phyloP scores from a whole-genome alignment of 441 rosid genomes.

The Arabidopsis hybrid region DNA sequence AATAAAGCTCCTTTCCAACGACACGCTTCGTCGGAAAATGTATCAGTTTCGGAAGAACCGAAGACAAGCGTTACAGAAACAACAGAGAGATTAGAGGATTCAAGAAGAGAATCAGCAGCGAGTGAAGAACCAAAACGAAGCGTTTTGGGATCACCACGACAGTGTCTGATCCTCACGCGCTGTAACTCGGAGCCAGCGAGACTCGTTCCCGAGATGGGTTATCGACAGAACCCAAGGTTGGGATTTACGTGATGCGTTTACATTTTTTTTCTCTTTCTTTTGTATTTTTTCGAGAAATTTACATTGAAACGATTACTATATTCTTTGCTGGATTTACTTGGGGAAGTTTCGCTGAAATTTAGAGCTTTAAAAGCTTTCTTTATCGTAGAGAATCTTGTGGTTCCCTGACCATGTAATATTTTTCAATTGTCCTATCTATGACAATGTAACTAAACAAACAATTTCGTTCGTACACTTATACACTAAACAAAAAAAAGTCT shows the following conservation, averaged over 20 bases:
- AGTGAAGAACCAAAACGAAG: conserved; percentile 39
- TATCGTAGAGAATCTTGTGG: conserved; percentile 45
- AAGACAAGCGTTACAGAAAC: conserved; percentile 40
- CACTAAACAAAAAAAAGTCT: too few species aligned
- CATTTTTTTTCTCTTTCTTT: not conserved
- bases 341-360: conserved; percentile 35
- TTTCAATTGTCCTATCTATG: conserved; percentile 28
- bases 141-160: conserved; percentile 41
- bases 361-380: conserved; percentile 27
- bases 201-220: conserved; percentile 54
- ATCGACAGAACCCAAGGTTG: conserved; percentile 54
- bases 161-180: conserved; percentile 58
- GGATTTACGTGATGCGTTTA: conserved; percentile 56
- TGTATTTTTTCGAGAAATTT: conserved; percentile 31
- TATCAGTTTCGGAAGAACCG: conserved; percentile 39
- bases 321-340: conserved; percentile 29
- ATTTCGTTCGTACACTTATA: conserved; percentile 20
- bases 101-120: conserved; percentile 35
- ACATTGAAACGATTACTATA: conserved; percentile 28
- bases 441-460: conserved; percentile 37
- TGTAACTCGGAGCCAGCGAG: conserved; percentile 91
- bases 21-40: conserved; percentile 29
- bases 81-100: conserved; percentile 30
- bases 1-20: conserved; percentile 41
- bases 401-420: conserved; percentile 33